These are phyloP conservation scores for Plenodomus tracheiphilus DNA, from an alignment of 2,329 filamentous ascomycete species.

Conservation along the genomic window DNA sequence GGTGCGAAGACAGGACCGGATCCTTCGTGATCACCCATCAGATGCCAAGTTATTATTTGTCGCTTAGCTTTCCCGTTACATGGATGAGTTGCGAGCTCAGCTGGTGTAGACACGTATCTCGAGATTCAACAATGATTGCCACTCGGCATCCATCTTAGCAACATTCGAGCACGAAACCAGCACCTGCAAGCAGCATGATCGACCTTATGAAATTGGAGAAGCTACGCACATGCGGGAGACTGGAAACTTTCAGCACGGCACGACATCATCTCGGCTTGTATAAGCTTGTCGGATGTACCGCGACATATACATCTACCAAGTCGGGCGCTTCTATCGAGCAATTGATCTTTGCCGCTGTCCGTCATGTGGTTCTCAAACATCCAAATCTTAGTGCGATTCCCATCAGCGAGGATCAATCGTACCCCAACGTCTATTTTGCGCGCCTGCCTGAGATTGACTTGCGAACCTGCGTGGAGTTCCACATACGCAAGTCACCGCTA, in stretches of 20 bases:
- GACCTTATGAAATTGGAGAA: conserved; percentile 11
- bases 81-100: no score
- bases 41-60: no score
- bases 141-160: no score
- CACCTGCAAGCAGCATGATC: conserved; percentile 5
- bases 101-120: no score
- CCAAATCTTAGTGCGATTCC: conserved; percentile 50
- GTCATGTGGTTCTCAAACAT: conserved; percentile 45
- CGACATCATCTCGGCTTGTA: conserved; percentile 51
- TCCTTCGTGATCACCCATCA: no score
- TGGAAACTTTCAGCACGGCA: conserved; percentile 51
- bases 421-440: conserved; percentile 48
- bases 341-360: conserved; percentile 44
- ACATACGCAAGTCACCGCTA: conserved; percentile 22
- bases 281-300: conserved; percentile 49
- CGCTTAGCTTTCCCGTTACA: no score
- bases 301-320: conserved; percentile 23
- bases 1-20: no score
- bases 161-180: no score
- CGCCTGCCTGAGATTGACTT: conserved; percentile 51
- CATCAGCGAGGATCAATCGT: conserved; percentile 44
- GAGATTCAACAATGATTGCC: no score
- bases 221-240: conserved; percentile 32
- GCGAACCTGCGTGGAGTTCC: conserved; percentile 39
- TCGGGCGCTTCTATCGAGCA: conserved; percentile 26